Conservation (phyloP, 164 flowering plant species). For the Chimonanthus salicifolius region DNA sequence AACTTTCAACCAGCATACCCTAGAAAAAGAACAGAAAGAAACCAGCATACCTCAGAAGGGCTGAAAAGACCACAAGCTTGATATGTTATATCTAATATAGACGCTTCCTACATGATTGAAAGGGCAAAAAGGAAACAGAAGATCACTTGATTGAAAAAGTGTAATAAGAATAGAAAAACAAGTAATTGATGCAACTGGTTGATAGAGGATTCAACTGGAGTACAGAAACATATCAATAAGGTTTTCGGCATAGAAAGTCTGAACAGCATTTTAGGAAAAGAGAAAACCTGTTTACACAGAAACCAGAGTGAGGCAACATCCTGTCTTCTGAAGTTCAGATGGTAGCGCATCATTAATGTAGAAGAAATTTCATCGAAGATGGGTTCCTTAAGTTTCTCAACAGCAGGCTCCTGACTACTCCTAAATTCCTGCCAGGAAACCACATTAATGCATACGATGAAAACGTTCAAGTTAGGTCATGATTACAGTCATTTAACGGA, state of each 20-base stretch:
- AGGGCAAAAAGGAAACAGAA: background rate
- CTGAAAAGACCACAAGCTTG: conserved; percentile 85
- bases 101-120: conserved; percentile 59
- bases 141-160: background rate
- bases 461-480: background rate
- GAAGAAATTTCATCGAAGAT: conserved; percentile 55
- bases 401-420: conserved; percentile 66
- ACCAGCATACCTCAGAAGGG: conserved; percentile 53
- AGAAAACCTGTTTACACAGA: conserved; percentile 77
- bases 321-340: conserved; percentile 59
- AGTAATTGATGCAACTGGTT: background rate
- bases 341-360: conserved; percentile 48
- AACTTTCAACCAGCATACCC: too few relatives aligned
- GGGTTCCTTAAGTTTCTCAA: conserved; percentile 79
- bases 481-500: too few relatives aligned
- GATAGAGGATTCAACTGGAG: background rate
- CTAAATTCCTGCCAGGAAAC: conserved; percentile 44
- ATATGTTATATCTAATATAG: conserved; percentile 62
- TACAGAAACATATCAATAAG: background rate
- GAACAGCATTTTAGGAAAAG: background rate
- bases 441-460: background rate
- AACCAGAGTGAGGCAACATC: conserved; percentile 79
- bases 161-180: background rate
- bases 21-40: background rate
- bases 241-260: background rate